These are phyloP conservation scores for Rhizomucor miehei DNA, from an alignment of 371 early-diverging fungal genomes.

Conservation along the genomic window DNA sequence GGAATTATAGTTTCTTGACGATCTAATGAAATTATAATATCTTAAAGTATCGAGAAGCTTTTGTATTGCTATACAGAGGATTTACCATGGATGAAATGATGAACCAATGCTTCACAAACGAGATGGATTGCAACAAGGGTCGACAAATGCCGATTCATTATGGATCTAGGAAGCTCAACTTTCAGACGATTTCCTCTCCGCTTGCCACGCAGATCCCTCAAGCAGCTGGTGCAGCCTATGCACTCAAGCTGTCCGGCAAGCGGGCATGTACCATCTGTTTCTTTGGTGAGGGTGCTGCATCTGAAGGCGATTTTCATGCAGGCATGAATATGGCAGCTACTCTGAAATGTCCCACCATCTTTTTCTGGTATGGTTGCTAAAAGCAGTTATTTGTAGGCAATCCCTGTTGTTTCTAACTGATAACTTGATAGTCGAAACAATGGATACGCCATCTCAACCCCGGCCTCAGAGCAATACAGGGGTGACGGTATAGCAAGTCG, in stretches of 20 bases:
- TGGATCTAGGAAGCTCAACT: conserved; percentile 78
- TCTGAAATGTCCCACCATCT: conserved; percentile 86
- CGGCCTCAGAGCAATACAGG: conserved; percentile 90
- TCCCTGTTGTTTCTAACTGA: background rate
- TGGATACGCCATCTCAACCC: conserved; percentile 98
- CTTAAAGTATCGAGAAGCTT: conserved; percentile 87
- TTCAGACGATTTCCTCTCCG: conserved; percentile 97
- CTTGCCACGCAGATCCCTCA: conserved; percentile 97
- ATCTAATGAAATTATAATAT: too few species aligned
- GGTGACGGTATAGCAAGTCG: conserved; percentile 97
- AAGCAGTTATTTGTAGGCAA: background rate
- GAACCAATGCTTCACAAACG: conserved; percentile 97
- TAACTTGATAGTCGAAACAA: conserved; percentile 81
- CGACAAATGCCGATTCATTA: conserved; percentile 99
- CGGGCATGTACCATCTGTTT: conserved; percentile 85
- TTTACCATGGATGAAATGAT: conserved; percentile 92
- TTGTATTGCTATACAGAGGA: conserved; percentile 90
- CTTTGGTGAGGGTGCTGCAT: conserved; percentile 98
- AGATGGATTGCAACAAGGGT: conserved; percentile 88
- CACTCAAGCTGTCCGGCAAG: conserved; percentile 78
- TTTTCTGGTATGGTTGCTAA: conserved; percentile 74
- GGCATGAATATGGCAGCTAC: conserved; percentile 97
- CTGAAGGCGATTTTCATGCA: conserved; percentile 98
- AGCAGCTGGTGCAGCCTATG: conserved; percentile 95
- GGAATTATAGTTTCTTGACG: too few species aligned